Base-by-base conservation (phyloP, 2,329 filamentous ascomycete species). In the Pseudocercospora fuligena region DNA sequence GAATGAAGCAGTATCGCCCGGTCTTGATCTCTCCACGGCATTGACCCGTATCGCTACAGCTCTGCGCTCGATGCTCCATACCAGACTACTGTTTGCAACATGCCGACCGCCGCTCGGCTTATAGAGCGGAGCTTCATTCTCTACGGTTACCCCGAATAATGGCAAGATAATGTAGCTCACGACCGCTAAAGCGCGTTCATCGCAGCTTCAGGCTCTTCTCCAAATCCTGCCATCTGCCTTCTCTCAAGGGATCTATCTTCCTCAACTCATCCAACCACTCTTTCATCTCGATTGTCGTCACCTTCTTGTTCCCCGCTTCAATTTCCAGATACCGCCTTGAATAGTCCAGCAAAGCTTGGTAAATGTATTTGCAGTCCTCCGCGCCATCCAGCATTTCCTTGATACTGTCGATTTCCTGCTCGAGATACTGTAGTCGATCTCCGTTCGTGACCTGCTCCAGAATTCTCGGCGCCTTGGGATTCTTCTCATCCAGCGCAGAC, bases 291-390 rank as follows among this genome's bases (percentile, higher is more conserved):
- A 54, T 80, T 73, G 79, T 80, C 79, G 76, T 80, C 33, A 81
- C 76, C n/a, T 70, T 68, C 33, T 76, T 74, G n/a, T 77, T 80
- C 1, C 76, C 78, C 11, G 75, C 76, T 25, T 81, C 80, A 6
- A 58, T 25, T 72, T 85, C 84, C 67, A 91, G 74, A 63, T 83
- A 84, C n/a, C 91, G 78, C 33, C 90, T 76, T 0, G 89, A 89
- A 75, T 92, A 93, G 69, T 92, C 88, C 25, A 98, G 84, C 60
- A 98, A 82, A 5, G 90, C 90, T 79, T 97, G 92, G 76, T 97
- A 97, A 53, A 97, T 91, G 87, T 93, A 95, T 80, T 97, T 96
- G 78, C 88, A 90, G 73, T 91, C 88, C 70, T 88, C 83, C 4
- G 86, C 94, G 69, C 87, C 87, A 31, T 77, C 76, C 23, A 88